These are phyloP conservation scores for Calonectria pseudoturangicola DNA, from an alignment of 2,329 filamentous ascomycete species.

Conservation along the genomic window DNA sequence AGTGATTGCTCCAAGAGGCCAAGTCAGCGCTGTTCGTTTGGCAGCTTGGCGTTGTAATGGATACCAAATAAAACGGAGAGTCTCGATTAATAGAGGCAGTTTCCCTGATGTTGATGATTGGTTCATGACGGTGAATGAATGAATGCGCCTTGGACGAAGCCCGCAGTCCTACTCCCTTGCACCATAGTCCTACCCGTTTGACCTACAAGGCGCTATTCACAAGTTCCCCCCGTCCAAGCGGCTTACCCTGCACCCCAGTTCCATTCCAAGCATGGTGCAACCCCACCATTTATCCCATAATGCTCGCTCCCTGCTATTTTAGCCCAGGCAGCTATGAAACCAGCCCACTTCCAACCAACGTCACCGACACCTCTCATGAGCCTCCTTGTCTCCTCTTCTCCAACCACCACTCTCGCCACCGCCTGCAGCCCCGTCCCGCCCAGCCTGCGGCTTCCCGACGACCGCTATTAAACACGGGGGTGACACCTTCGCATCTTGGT, in stretches of 20 bases:
- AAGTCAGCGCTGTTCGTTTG: neutral
- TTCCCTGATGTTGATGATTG: neutral
- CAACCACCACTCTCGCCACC: constrained; percentile 24
- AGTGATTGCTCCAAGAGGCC: neutral
- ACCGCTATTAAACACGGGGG: neutral
- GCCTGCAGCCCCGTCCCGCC: constrained; percentile 3
- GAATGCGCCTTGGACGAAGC: neutral
- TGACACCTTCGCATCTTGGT: neutral
- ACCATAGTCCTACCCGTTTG: constrained; percentile 9
- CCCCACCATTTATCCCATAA: constrained; percentile 19
- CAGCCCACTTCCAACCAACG: constrained; percentile 48
- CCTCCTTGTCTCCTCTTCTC: constrained; percentile 14
- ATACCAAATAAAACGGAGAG: constrained; percentile 43
- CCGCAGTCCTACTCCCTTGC: neutral
- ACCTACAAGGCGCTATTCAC: constrained; percentile 16
- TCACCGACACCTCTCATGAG: constrained; percentile 48
- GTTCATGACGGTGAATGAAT: neutral
- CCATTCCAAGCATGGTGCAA: constrained; percentile 18
- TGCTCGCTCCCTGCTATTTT: constrained; percentile 42
- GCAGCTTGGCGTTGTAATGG: constrained; percentile 33
- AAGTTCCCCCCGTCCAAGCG: constrained; percentile 25
- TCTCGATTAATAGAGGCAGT: neutral
- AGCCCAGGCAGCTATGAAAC: constrained; percentile 55
- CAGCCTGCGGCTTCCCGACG: neutral
- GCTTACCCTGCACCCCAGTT: constrained; percentile 41